These are phyloP conservation scores for Heracleum sosnowskyi DNA, from an alignment of 129 eudicot genomes.

Conservation along the genomic window DNA sequence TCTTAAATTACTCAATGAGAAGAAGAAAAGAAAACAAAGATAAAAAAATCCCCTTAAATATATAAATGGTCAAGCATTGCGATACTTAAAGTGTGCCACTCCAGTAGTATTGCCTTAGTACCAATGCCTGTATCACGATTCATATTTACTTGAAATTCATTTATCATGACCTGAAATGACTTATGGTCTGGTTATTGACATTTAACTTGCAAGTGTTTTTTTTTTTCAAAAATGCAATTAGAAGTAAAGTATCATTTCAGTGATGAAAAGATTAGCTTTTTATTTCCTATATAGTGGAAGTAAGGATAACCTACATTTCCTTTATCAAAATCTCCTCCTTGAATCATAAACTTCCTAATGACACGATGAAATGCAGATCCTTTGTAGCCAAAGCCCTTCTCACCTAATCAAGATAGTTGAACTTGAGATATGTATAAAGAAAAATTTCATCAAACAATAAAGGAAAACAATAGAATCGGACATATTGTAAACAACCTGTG, in stretches of 20 bases:
- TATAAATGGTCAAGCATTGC: background rate
- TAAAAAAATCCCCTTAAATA: no score
- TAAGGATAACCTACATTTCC: constrained; percentile 67
- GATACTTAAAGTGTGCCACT: background rate
- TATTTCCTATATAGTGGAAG: background rate
- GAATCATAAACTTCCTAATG: constrained; percentile 95
- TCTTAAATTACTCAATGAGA: background rate
- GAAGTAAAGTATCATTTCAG: background rate
- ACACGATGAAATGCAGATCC: constrained; percentile 96
- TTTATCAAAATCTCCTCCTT: constrained; percentile 98
- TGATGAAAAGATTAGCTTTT: background rate
- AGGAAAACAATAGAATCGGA: background rate
- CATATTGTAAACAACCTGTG: constrained; percentile 44
- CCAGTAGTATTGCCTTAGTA: background rate
- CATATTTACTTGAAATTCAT: background rate
- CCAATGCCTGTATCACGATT: no score
- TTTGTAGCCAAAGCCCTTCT: constrained; percentile 96
- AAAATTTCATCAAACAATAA: background rate
- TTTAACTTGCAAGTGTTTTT: background rate
- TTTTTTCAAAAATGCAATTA: background rate
- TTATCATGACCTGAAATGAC: background rate
- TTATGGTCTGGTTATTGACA: background rate
- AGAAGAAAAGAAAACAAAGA: no score
- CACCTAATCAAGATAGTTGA: constrained; percentile 45
- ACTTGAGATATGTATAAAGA: constrained; percentile 9